phyloP scores from a whole-genome alignment of 2,329 filamentous ascomycete species.

The Calonectria henricotiae region DNA sequence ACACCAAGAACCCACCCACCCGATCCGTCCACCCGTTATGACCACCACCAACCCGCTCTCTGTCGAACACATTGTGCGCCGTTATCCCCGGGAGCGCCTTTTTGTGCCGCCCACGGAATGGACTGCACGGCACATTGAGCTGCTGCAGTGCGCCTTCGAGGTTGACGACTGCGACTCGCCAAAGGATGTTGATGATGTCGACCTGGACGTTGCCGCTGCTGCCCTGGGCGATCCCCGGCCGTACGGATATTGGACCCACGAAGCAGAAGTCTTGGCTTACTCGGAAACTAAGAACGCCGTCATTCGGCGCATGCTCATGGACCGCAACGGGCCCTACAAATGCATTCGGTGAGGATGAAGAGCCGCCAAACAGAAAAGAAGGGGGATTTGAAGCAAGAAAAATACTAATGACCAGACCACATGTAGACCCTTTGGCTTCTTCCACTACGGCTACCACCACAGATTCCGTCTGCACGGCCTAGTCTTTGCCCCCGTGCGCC shows the following conservation, averaged over 20 bases:
- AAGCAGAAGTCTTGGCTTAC: constrained; percentile 44
- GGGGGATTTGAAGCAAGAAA: rapidly evolving
- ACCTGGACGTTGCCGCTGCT: not conserved
- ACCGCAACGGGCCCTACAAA: constrained; percentile 43
- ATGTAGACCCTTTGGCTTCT: constrained; percentile 47
- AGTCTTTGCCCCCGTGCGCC: constrained; percentile 38
- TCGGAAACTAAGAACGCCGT: constrained; percentile 47
- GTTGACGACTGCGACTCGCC: not conserved
- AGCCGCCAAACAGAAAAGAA: rapidly evolving
- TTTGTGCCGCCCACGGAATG: constrained; percentile 50
- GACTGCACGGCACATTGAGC: constrained; percentile 43
- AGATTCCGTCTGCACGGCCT: constrained; percentile 48
- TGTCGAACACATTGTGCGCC: constrained; percentile 46
- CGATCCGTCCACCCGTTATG: not conserved
- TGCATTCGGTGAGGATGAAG: constrained; percentile 41
- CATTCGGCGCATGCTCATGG: constrained; percentile 44
- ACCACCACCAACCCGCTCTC: constrained; percentile 14
- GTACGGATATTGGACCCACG: constrained; percentile 37
- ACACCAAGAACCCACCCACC: not conserved
- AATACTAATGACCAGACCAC: not conserved
- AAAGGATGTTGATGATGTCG: not conserved
- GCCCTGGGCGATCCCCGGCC: constrained; percentile 34
- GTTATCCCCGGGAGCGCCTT: constrained; percentile 49
- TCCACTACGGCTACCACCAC: constrained; percentile 45
- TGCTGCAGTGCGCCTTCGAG: constrained; percentile 43